Evolutionary conservation across 495 filamentous ascomycete genomes (phyloP).

Genomic region (Aspergillus diversus): DNA sequence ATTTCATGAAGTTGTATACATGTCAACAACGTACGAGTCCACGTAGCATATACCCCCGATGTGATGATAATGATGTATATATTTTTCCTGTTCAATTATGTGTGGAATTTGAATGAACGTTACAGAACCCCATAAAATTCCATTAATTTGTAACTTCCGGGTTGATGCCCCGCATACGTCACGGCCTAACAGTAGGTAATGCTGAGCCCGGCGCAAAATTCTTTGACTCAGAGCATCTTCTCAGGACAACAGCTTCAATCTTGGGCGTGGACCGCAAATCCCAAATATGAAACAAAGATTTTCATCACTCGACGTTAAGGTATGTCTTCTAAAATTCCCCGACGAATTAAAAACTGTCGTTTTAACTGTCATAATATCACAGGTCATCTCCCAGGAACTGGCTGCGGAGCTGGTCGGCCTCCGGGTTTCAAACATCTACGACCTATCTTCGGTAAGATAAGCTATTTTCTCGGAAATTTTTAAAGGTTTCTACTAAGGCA

Average conservation of each 20-base stretch:
- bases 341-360: not conserved
- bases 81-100: not conserved
- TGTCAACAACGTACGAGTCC: not conserved
- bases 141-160: not conserved
- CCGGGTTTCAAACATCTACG: conserved; percentile 91
- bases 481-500: not conserved
- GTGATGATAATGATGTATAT: not conserved
- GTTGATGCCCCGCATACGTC: conserved; percentile 54
- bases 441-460: conserved; percentile 73
- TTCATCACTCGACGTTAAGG: conserved; percentile 90
- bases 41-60: not conserved
- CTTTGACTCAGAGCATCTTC: conserved; percentile 24
- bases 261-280: conserved; percentile 1
- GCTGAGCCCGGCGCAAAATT: conserved; percentile 30
- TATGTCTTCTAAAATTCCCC: conserved; percentile 30
- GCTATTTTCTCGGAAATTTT: not conserved
- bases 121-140: conserved; percentile 11
- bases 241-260: conserved; percentile 17
- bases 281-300: conserved; percentile 93
- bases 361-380: conserved; percentile 23
- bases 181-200: conserved; percentile 29
- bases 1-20: not conserved
- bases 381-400: conserved; percentile 95
- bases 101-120: not conserved
- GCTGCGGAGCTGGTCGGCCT: conserved; percentile 71